Percentiles rank a stretch among this genome's conserved stretches.
Evolutionary conservation across 192 early-diverging fungal genomes (phyloP).

Genomic region (Phycomyces blakesleeanus): DNA sequence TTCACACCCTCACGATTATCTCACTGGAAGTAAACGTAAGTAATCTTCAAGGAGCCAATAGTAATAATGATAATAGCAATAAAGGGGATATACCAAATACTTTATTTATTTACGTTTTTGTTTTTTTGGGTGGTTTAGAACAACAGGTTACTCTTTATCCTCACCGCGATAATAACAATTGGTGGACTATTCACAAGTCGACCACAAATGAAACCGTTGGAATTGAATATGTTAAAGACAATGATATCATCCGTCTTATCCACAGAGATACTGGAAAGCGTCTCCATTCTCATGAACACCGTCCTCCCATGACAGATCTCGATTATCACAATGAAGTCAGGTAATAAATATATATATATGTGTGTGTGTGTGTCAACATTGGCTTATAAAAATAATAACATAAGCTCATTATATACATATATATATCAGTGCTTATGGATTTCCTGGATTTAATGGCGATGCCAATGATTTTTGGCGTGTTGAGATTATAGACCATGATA

Average conservation of each 20-base stretch:
- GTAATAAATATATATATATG: slow-evolving; percentile 14
- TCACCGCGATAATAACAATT: slow-evolving; percentile 85
- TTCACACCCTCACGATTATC: slow-evolving; percentile 69
- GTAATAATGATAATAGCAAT: neutral
- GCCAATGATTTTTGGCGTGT: slow-evolving; percentile 92
- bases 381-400: neutral
- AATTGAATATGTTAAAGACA: slow-evolving; percentile 62
- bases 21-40: slow-evolving; percentile 74
- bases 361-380: no score
- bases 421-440: slow-evolving; percentile 56
- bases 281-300: slow-evolving; percentile 69
- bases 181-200: slow-evolving; percentile 64
- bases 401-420: neutral
- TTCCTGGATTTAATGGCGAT: slow-evolving; percentile 74
- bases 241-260: slow-evolving; percentile 73
- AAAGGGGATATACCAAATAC: no score
- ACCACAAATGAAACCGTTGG: slow-evolving; percentile 32
- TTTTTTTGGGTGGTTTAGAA: slow-evolving; percentile 43
- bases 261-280: slow-evolving; percentile 58
- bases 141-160: slow-evolving; percentile 83
- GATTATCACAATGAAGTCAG: slow-evolving; percentile 77
- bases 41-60: neutral
- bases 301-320: slow-evolving; percentile 63
- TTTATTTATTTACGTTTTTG: slow-evolving; percentile 8
- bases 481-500: slow-evolving; percentile 67